These are phyloP conservation scores for Starmerella bacillaris DNA, from an alignment of 805 yeast genomes.

Conservation along the genomic window DNA sequence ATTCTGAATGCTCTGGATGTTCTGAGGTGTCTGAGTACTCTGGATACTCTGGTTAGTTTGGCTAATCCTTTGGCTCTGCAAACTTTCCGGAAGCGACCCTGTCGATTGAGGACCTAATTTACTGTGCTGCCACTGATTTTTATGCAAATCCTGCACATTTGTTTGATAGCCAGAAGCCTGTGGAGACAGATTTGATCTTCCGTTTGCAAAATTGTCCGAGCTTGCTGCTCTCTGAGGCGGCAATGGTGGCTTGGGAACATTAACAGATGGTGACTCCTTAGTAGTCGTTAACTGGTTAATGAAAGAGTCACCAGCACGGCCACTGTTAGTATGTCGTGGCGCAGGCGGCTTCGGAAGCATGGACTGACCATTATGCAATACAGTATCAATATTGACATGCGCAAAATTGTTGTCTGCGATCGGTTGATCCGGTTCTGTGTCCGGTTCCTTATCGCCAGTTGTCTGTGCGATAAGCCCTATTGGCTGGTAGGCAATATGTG, in stretches of 20 bases:
- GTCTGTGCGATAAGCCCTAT: neutral
- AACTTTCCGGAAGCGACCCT: conserved; percentile 8
- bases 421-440: conserved; percentile 39
- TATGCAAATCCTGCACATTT: neutral
- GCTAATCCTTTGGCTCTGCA: conserved; percentile 6
- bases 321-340: conserved; percentile 12
- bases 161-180: conserved; percentile 1
- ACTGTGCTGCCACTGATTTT: neutral
- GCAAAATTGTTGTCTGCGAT: conserved; percentile 58
- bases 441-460: conserved; percentile 10
- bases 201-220: neutral
- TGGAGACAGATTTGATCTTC: neutral
- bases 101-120: conserved; percentile 8
- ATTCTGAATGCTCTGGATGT: too few relatives aligned
- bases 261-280: neutral
- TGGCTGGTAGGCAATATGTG: conserved; percentile 6
- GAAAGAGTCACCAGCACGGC: conserved; percentile 15
- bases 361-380: conserved; percentile 43
- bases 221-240: conserved; percentile 1
- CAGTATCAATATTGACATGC: conserved; percentile 63
- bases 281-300: conserved; percentile 12
- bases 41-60: too few relatives aligned
- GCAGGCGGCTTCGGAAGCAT: conserved; percentile 30
- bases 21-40: too few relatives aligned
- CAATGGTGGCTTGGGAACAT: conserved; percentile 1